Evolutionary conservation across 805 yeast genomes (phyloP).

Genomic region (Grigorovia transvaalensis): DNA sequence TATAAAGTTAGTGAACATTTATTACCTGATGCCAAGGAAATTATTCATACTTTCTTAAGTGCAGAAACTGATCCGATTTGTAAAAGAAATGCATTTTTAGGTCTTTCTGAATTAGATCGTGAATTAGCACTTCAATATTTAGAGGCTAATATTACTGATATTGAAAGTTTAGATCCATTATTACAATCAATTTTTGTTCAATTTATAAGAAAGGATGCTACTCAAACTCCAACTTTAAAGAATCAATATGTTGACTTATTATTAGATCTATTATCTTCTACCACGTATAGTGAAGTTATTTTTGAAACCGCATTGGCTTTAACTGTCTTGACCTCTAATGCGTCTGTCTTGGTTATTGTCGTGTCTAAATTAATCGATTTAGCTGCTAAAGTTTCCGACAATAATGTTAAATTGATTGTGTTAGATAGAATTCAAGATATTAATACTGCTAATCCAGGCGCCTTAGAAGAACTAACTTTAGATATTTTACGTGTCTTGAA

Average conservation of each 20-base stretch:
- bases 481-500: slow-evolving; percentile 79
- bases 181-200: slow-evolving; percentile 85
- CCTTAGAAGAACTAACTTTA: slow-evolving; percentile 70
- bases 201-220: slow-evolving; percentile 77
- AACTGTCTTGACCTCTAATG: slow-evolving; percentile 49
- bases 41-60: slow-evolving; percentile 58
- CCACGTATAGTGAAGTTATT: slow-evolving; percentile 51
- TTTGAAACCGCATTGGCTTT: slow-evolving; percentile 88
- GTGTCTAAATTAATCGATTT: slow-evolving; percentile 80
- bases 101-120: slow-evolving; percentile 71
- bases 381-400: slow-evolving; percentile 88
- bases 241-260: slow-evolving; percentile 63
- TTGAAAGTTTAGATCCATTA: slow-evolving; percentile 66
- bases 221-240: slow-evolving; percentile 50
- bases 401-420: slow-evolving; percentile 86
- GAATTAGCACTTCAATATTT: slow-evolving; percentile 76
- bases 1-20: slow-evolving; percentile 75
- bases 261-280: slow-evolving; percentile 58
- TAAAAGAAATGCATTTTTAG: slow-evolving; percentile 89
- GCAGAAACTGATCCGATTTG: slow-evolving; percentile 90
- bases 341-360: slow-evolving; percentile 61
- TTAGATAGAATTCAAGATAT: slow-evolving; percentile 75
- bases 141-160: slow-evolving; percentile 51
- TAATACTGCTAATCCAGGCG: slow-evolving; percentile 65
- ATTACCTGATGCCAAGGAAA: slow-evolving; percentile 91